These are phyloP conservation scores for Aspergillus viridinutans DNA, from an alignment of 2,329 filamentous ascomycete genomes.

Conservation along the genomic window DNA sequence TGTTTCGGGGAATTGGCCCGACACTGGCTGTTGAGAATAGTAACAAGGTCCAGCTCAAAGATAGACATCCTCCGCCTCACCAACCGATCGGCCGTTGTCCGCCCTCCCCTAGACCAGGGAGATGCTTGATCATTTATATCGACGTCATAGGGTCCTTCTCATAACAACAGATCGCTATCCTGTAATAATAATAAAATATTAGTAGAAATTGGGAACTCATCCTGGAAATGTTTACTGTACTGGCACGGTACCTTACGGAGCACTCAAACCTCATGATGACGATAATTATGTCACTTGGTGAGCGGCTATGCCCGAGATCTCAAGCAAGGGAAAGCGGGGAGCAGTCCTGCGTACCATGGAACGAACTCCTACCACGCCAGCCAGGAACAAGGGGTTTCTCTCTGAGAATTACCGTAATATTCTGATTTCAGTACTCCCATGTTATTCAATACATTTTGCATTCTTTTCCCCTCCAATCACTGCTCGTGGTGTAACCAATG, in stretches of 20 bases:
- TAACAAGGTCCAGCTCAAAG: not conserved
- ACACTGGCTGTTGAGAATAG: not conserved
- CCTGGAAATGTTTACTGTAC: not conserved
- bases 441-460: not conserved
- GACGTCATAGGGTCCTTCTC: not conserved
- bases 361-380: slow-evolving; percentile 11
- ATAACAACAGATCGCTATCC: not conserved
- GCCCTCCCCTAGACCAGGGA: no score
- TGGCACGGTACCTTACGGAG: not conserved
- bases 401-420: not conserved
- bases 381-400: slow-evolving; percentile 9
- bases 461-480: not conserved
- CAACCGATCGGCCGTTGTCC: not conserved
- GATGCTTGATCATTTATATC: not conserved
- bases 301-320: slow-evolving; percentile 25
- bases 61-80: not conserved
- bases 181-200: not conserved
- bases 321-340: slow-evolving; percentile 23
- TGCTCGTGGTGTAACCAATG: not conserved
- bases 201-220: not conserved
- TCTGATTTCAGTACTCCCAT: not conserved
- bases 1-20: not conserved
- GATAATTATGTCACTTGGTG: slow-evolving; percentile 18
- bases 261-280: slow-evolving; percentile 6
- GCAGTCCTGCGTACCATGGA: slow-evolving; percentile 18